A percentile compares a stretch with the other conserved stretches of the same genome.
phyloP scores from a whole-genome alignment of 768 basidiomycete genomes.

The Rhizopogon rudus region DNA sequence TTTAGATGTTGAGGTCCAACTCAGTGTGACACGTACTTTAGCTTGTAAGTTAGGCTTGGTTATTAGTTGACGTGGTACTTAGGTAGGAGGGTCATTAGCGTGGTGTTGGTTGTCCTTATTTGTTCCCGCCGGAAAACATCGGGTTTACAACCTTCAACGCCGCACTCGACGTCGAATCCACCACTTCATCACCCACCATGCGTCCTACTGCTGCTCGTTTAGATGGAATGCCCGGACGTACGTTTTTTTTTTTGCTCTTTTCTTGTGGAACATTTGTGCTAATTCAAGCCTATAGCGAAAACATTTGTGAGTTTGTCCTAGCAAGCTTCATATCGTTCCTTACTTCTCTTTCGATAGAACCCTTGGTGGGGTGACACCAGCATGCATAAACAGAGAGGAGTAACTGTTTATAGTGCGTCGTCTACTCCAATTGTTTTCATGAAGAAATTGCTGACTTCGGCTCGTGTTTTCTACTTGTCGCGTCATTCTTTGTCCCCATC shows the following conservation, averaged over 20 bases:
- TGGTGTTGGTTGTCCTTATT: slow-evolving; percentile 28
- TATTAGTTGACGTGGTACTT: no score
- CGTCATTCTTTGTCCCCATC: not conserved
- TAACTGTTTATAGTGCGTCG: slow-evolving; percentile 75
- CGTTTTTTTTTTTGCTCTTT: slow-evolving; percentile 26
- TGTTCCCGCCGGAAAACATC: slow-evolving; percentile 27
- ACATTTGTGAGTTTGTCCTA: slow-evolving; percentile 60
- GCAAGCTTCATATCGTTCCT: not conserved
- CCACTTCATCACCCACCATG: slow-evolving; percentile 32
- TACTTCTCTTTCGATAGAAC: slow-evolving; percentile 40
- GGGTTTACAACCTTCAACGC: slow-evolving; percentile 9
- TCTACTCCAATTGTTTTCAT: not conserved
- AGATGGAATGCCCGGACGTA: slow-evolving; percentile 83
- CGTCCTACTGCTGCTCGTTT: slow-evolving; percentile 45
- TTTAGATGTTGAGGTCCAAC: not conserved
- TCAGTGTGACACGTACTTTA: slow-evolving; percentile 10
- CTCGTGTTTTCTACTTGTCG: not conserved
- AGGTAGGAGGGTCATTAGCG: slow-evolving; percentile 1
- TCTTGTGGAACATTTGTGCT: slow-evolving; percentile 1
- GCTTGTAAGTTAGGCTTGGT: slow-evolving; percentile 1
- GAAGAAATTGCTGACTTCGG: not conserved
- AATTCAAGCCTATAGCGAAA: slow-evolving; percentile 47
- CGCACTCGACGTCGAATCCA: slow-evolving; percentile 2
- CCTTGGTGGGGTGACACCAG: slow-evolving; percentile 89
- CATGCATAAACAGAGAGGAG: slow-evolving; percentile 67